Base-by-base conservation (phyloP, 768 basidiomycete species). In the Macrolepiota albuminosa region DNA sequence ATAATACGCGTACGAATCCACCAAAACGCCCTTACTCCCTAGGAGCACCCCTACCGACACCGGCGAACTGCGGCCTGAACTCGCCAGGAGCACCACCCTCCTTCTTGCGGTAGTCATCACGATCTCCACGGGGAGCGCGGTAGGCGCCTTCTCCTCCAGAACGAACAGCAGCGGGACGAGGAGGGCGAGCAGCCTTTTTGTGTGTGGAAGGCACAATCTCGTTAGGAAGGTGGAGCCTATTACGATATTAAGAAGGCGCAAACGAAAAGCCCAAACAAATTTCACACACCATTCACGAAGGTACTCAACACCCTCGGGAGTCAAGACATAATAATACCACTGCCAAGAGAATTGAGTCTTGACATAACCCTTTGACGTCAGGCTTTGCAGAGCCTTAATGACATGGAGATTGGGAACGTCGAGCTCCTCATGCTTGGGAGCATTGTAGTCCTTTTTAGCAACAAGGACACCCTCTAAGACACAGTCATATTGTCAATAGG, bases 301-400 rank as follows among this genome's bases (percentile, higher is more conserved):
- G 79, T 91, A 96, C 67, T 96, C 94, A 64, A 98, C 88, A 70
- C 97, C 97, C 76, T 98, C 97, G 55, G 93, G 88, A 68, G 95
- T 99, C 71, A 99, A 83, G 70, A 86, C 84, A 79, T 98, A 99
- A 81, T 98, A 99, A 79, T 97, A 99, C 84, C 87, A 97, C 72
- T 98, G 95, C 97, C 97, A 99, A 52, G 91, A 94, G 84, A 98
- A 98, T 73, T 94, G 96, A 67, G 97, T 99, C 86, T 98, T 98
- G 80, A 98, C 94, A 75, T 81, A 87, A 58, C 96, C 95, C 72
- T 75, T 81, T 46, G 84, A 86, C 65, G 82, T 87, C 66, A 87
- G 74, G 74, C 84, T 86, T 68, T 86, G 85, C 71, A 86, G 76
- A 53, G 84, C 84, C 76, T 87, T 87, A 76, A 87, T 86, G 62